Conservation (phyloP, 805 yeast genomes). For the Metschnikowia drakensbergensis region DNA sequence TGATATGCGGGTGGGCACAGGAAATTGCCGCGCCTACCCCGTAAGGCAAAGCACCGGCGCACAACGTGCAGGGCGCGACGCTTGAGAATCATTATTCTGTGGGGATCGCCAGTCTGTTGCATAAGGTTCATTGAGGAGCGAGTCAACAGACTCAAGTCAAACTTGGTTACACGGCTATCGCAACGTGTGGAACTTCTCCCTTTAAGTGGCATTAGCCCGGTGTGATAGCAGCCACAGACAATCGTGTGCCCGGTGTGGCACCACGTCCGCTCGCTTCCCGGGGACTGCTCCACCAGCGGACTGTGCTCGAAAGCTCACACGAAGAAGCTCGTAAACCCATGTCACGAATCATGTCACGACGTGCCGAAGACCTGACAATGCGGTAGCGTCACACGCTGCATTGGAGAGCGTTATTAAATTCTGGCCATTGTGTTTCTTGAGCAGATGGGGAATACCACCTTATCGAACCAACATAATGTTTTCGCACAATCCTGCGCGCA, state of each 20-base stretch:
- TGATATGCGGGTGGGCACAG: background rate
- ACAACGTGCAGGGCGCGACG: background rate
- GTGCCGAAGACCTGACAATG: background rate
- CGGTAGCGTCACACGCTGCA: background rate
- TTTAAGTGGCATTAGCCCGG: too few species aligned
- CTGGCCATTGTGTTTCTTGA: background rate
- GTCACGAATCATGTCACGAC: background rate
- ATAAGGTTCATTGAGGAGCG: background rate
- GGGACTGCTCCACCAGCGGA: background rate
- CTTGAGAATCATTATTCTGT: background rate
- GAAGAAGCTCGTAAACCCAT: background rate
- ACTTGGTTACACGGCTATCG: background rate
- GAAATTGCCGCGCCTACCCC: slow-evolving; percentile 1
- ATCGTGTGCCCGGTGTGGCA: background rate
- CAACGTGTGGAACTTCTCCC: too few species aligned
- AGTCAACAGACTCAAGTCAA: background rate
- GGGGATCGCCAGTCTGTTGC: slow-evolving; percentile 3
- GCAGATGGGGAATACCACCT: too few species aligned
- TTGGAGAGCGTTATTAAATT: background rate
- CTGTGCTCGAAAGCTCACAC: background rate
- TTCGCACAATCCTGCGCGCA: too few species aligned
- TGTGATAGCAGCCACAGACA: too few species aligned
- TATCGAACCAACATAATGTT: too few species aligned
- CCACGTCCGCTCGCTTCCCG: background rate
- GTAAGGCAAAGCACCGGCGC: background rate